Conservation (phyloP, 2,329 filamentous ascomycete genomes). For the Ophiocordyceps camponoti-rufipedis region DNA sequence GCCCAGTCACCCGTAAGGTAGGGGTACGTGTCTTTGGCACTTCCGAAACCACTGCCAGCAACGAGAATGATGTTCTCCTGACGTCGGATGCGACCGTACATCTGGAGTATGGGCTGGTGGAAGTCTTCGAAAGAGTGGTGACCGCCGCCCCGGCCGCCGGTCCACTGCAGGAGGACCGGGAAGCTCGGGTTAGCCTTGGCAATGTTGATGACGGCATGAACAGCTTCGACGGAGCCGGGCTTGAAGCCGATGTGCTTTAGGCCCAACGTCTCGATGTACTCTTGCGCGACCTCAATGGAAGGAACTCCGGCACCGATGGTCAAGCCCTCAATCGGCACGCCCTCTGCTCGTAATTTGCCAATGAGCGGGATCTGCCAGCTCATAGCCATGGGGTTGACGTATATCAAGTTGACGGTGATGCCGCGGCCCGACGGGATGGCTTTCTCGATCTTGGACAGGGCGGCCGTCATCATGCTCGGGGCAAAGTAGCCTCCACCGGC, state of each 20-base stretch:
- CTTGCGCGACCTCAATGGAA: slow-evolving; percentile 79
- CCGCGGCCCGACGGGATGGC: slow-evolving; percentile 70
- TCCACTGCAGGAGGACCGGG: slow-evolving; percentile 90
- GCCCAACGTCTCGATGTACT: slow-evolving; percentile 84
- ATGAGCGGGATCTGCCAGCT: slow-evolving; percentile 82
- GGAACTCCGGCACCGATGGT: slow-evolving; percentile 89
- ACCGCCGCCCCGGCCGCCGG: slow-evolving; percentile 79
- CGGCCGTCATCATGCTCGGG: slow-evolving; percentile 64
- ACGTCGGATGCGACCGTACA: slow-evolving; percentile 78
- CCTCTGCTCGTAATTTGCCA: slow-evolving; percentile 61
- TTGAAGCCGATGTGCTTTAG: slow-evolving; percentile 92
- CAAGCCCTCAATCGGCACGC: slow-evolving; percentile 78
- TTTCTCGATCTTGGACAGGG: slow-evolving; percentile 69
- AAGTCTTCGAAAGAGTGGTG: slow-evolving; percentile 95
- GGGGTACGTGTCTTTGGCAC: slow-evolving; percentile 76
- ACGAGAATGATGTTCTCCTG: slow-evolving; percentile 77
- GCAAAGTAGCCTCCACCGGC: slow-evolving; percentile 82
- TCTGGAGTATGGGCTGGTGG: slow-evolving; percentile 76
- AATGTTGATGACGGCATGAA: slow-evolving; percentile 81
- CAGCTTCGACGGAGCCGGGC: slow-evolving; percentile 74
- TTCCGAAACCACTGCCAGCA: slow-evolving; percentile 82
- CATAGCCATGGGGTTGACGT: slow-evolving; percentile 79
- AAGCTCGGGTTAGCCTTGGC: slow-evolving; percentile 87
- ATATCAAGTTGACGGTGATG: slow-evolving; percentile 81
- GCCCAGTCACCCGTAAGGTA: slow-evolving; percentile 85